phyloP scores from a whole-genome alignment of 1,284 basidiomycete genomes.

The Trametes hirsuta region DNA sequence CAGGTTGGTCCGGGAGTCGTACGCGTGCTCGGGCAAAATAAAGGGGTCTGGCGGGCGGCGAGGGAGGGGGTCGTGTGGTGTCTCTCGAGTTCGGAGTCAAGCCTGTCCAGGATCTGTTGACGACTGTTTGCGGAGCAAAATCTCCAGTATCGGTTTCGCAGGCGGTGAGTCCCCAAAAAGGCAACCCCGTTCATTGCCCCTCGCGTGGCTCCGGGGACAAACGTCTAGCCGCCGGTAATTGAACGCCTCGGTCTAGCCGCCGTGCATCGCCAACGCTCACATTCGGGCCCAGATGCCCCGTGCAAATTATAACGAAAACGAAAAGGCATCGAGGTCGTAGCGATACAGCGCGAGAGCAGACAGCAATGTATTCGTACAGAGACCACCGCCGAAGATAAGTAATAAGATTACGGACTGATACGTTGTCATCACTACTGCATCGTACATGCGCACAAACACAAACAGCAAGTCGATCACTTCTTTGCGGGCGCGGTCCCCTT shows the following conservation, averaged over 20 bases:
- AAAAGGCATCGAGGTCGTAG: neutral
- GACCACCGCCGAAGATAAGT: conserved; percentile 6
- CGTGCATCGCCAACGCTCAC: too few species aligned
- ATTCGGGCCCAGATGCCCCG: neutral
- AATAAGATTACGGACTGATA: conserved; percentile 22
- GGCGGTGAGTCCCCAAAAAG: conserved; percentile 31
- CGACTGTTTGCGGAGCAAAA: conserved; percentile 34
- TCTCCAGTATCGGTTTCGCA: conserved; percentile 20
- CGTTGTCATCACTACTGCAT: neutral
- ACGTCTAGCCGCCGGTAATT: neutral
- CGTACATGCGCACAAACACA: conserved; percentile 3
- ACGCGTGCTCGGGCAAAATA: neutral
- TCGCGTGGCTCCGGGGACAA: neutral
- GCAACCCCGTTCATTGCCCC: conserved; percentile 9
- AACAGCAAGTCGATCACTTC: conserved; percentile 4
- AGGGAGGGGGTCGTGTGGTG: conserved; percentile 28
- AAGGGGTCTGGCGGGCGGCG: conserved; percentile 1
- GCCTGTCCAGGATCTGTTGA: conserved; percentile 26
- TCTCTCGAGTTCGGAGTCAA: conserved; percentile 23
- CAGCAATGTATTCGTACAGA: conserved; percentile 11
- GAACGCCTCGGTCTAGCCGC: too few species aligned
- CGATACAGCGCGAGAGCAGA: conserved; percentile 10
- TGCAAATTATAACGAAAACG: neutral
- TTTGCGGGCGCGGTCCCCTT: neutral
- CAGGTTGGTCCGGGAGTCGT: neutral